Base-by-base conservation (phyloP, 1,139 yeast genomes). In the Geotrichum restrictum region DNA sequence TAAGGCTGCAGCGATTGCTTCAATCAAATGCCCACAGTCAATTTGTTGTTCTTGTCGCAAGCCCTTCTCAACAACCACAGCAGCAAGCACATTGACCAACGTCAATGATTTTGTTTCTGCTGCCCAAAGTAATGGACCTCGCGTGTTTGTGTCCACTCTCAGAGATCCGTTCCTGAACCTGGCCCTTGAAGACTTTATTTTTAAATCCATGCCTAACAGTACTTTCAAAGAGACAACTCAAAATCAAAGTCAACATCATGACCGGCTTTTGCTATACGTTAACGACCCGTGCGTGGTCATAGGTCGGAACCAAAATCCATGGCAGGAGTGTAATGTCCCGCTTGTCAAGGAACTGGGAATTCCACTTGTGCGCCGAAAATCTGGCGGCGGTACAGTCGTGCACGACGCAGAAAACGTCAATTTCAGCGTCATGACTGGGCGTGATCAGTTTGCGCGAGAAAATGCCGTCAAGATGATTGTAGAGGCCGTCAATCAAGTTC, bases 301-400 rank as follows among this genome's bases (percentile, higher is more conserved):
- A 13, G 98, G 98, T 0, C 88, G 94, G 64, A 93, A 91, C 66
- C 98, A 93, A 66, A 91, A 89, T 60, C 95, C 97, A 1, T 91
- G 94, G 91, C 79, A 82, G 55, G 98, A 93, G 64, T 78, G 83
- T 29, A 85, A 88, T 62, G 56, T 91, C 3, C 78, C 82, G 0
- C 63, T 81, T n/a, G 70, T 88, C 10, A 71, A 75, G 5, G 62
- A 74, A 0, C 67, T 79, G 10, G 74, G 74, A 1, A 75, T 87
- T 16, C 93, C 95, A 0, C 66, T 89, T 11, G 68, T 93, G 3
- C 73, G 98, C 59, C 74, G 98, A 55, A 73, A 78, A 44, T 84
- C 95, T 1, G 98, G 98, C 1, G 98, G 98, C 1, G 98, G 98
- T 0, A 82, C 98, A 0, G 98, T 93, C 0, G 95, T 89, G 8